A percentile compares a stretch with the other conserved stretches of the same genome.
Evolutionary conservation across 148 eudicot genomes (phyloP).

Genomic region (Nepenthes mirabilis): DNA sequence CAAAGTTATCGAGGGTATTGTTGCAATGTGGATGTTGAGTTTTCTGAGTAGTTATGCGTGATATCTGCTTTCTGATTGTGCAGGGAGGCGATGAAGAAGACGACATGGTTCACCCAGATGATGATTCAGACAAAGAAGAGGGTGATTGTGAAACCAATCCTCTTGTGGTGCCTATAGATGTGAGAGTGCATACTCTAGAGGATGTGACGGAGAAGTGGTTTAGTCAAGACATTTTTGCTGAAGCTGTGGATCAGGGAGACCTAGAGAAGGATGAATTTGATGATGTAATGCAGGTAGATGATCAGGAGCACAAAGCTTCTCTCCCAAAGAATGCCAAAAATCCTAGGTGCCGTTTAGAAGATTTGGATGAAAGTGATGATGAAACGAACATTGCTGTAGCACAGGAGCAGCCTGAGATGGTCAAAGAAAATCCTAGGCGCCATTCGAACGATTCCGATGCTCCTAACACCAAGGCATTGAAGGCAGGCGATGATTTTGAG

Average conservation of each 20-base stretch:
- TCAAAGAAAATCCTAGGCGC: conserved; percentile 7
- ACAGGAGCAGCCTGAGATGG: no score
- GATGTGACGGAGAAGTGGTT: conserved; percentile 62
- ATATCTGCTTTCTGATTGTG: conserved; percentile 1
- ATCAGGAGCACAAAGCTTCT: conserved; percentile 11
- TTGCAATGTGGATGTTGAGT: not conserved
- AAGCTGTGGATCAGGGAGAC: conserved; percentile 42
- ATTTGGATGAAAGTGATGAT: no score
- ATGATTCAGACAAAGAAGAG: conserved; percentile 66
- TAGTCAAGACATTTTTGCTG: conserved; percentile 63
- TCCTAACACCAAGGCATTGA: conserved; percentile 19
- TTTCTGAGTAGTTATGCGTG: conserved; percentile 11
- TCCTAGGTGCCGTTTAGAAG: conserved; percentile 1
- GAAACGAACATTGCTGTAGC: no score
- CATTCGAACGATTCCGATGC: not conserved
- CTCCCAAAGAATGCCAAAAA: conserved; percentile 16
- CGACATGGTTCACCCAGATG: conserved; percentile 22
- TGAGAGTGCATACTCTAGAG: conserved; percentile 42
- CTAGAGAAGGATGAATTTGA: conserved; percentile 35
- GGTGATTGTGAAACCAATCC: conserved; percentile 62
- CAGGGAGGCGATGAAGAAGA: conserved; percentile 35
- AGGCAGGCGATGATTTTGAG: conserved; percentile 59
- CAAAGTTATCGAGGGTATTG: no score
- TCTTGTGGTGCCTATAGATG: conserved; percentile 50
- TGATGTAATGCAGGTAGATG: conserved; percentile 53